Evolutionary conservation across 129 eudicot genomes (phyloP).

Genomic region (Chrysanthemum lavandulifolium): DNA sequence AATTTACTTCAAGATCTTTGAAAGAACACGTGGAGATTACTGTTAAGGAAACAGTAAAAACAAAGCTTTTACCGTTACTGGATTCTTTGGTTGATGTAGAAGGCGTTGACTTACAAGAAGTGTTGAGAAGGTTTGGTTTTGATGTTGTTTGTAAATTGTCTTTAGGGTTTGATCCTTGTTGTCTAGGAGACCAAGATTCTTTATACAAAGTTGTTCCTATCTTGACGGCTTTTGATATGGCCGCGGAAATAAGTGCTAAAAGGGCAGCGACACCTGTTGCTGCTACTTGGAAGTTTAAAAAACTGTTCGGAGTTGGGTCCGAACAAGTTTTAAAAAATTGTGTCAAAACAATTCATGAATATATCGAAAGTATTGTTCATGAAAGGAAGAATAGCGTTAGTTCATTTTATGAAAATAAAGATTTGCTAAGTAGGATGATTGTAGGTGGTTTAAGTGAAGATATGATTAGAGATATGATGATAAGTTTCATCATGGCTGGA

Average conservation of each 20-base stretch:
- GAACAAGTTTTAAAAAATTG: conserved; percentile 38
- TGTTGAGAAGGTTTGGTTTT: conserved; percentile 44
- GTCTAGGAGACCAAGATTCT: conserved; percentile 16
- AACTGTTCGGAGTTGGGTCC: conserved; percentile 34
- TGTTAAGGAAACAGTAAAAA: conserved; percentile 36
- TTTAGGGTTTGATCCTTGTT: conserved; percentile 43
- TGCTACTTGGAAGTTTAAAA: conserved; percentile 43
- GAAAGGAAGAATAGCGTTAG: conserved; percentile 22
- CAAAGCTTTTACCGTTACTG: conserved; percentile 33
- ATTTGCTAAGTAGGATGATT: conserved; percentile 27
- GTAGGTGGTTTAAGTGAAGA: conserved; percentile 32
- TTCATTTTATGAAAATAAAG: not conserved
- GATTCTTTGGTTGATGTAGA: conserved; percentile 23
- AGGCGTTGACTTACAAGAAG: conserved; percentile 40
- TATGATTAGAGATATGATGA: conserved; percentile 43
- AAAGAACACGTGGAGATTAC: conserved; percentile 30
- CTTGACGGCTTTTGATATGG: conserved; percentile 38
- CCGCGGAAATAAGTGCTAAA: conserved; percentile 36
- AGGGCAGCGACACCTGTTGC: conserved; percentile 31
- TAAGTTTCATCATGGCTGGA: conserved; percentile 63
- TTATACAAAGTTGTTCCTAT: conserved; percentile 19
- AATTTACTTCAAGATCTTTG: conserved; percentile 38
- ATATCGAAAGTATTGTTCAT: conserved; percentile 16
- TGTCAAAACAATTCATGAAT: conserved; percentile 28
- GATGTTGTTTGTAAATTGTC: conserved; percentile 48